Evolutionary conservation across 768 basidiomycete species (phyloP).

Genomic region (Leccinum imitatum): DNA sequence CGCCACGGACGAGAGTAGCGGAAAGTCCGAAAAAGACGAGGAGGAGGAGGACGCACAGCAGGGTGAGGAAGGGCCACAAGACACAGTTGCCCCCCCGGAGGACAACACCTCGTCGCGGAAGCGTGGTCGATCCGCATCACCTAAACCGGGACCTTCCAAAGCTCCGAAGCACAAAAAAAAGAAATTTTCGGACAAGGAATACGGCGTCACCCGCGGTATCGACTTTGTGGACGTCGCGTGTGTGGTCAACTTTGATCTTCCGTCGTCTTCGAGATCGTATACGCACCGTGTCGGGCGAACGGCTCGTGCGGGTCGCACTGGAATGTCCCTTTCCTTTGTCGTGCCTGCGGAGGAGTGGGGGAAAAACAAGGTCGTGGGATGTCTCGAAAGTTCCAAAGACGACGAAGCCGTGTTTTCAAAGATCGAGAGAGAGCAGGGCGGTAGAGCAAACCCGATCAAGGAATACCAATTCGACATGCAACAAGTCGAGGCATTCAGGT

Average conservation of each 20-base stretch:
- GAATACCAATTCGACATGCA: conserved; percentile 95
- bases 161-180: conserved; percentile 52
- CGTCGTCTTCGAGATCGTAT: conserved; percentile 81
- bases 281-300: conserved; percentile 96
- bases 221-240: conserved; percentile 97
- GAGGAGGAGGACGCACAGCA: conserved; percentile 38
- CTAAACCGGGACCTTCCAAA: conserved; percentile 39
- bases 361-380: conserved; percentile 70
- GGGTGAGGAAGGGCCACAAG: conserved; percentile 30
- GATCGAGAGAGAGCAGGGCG: conserved; percentile 76
- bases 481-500: conserved; percentile 96
- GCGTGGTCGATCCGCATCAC: conserved; percentile 56
- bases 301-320: conserved; percentile 91
- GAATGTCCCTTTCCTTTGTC: conserved; percentile 88
- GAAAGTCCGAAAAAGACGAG: conserved; percentile 46
- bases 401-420: conserved; percentile 66
- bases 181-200: conserved; percentile 64
- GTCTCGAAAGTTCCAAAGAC: conserved; percentile 62
- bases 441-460: conserved; percentile 55
- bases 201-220: conserved; percentile 92
- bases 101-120: conserved; percentile 43
- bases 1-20: conserved; percentile 88
- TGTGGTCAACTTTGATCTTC: conserved; percentile 86
- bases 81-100: conserved; percentile 1
- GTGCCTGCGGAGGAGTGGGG: conserved; percentile 70